Conservation (phyloP, 2,329 filamentous ascomycete genomes). For the Pezicula rhizophila region DNA sequence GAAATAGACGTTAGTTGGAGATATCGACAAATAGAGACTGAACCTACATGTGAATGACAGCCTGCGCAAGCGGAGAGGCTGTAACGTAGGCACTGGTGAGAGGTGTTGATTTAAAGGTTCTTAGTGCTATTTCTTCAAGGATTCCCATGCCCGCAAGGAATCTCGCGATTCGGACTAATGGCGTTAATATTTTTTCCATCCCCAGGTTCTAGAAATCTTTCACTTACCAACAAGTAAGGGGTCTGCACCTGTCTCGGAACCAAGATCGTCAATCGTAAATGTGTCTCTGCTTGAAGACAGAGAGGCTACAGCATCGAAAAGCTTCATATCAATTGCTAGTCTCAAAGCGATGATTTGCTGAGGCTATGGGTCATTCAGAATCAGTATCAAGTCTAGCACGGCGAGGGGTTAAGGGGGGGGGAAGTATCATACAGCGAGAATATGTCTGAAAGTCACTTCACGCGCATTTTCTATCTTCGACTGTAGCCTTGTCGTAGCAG, state of each 20-base stretch:
- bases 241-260: background rate
- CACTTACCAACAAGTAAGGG: conserved; percentile 1
- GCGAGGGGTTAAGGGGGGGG: too few relatives aligned
- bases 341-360: background rate
- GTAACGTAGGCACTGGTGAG: conserved; percentile 2
- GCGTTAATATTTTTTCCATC: too few relatives aligned
- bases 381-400: background rate
- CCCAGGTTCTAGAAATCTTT: too few relatives aligned
- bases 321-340: background rate
- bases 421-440: too few relatives aligned
- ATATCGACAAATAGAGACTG: background rate
- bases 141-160: conserved; percentile 5
- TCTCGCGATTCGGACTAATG: conserved; percentile 10
- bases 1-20: too few relatives aligned
- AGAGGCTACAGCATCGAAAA: background rate
- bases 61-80: conserved; percentile 2
- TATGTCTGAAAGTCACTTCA: too few relatives aligned
- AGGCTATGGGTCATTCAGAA: background rate
- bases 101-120: conserved; percentile 1
- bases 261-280: background rate
- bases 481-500: too few relatives aligned
- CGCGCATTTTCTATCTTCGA: too few relatives aligned
- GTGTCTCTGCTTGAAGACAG: background rate
- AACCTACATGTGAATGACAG: conserved; percentile 4
- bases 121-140: conserved; percentile 4